A percentile compares a stretch with the other conserved stretches of the same genome.
These are phyloP conservation scores for Pleurotus giganteus DNA, from an alignment of 768 basidiomycete species.

Conservation along the genomic window DNA sequence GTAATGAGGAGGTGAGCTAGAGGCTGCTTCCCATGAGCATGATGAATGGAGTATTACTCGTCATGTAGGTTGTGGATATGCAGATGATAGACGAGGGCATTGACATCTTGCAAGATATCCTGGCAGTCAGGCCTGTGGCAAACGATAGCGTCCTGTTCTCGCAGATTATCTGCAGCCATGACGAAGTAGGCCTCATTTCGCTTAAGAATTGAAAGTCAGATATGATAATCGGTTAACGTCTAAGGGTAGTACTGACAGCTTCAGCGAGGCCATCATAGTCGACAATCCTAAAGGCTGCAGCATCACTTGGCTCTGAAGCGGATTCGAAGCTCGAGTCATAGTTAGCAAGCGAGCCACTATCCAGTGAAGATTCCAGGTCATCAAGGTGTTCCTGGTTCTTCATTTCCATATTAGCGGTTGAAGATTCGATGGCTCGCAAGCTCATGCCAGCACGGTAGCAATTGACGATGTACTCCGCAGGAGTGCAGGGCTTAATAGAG, in stretches of 20 bases:
- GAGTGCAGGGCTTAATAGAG: conserved; percentile 26
- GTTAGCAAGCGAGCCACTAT: background rate
- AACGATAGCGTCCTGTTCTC: conserved; percentile 29
- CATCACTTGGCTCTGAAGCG: background rate
- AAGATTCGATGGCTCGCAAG: conserved; percentile 14
- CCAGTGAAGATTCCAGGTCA: background rate
- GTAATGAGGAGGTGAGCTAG: background rate
- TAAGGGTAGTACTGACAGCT: conserved; percentile 2
- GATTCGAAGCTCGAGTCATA: conserved; percentile 1
- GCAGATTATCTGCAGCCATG: conserved; percentile 24
- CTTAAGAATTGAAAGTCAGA: conserved; percentile 19
- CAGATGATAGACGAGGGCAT: conserved; percentile 49
- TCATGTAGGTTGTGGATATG: conserved; percentile 57
- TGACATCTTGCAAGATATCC: conserved; percentile 38
- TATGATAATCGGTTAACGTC: background rate
- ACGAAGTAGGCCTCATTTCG: conserved; percentile 33
- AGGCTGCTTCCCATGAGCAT: background rate
- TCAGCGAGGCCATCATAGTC: conserved; percentile 7
- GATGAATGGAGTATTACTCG: conserved; percentile 23
- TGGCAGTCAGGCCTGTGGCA: conserved; percentile 47
- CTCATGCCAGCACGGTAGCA: conserved; percentile 36
- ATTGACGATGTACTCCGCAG: conserved; percentile 37
- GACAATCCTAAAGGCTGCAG: background rate
- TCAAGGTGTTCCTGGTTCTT: background rate
- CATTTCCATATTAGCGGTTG: background rate